These are phyloP conservation scores for Diutina catenulata DNA, from an alignment of 1,139 yeast species.

Conservation along the genomic window DNA sequence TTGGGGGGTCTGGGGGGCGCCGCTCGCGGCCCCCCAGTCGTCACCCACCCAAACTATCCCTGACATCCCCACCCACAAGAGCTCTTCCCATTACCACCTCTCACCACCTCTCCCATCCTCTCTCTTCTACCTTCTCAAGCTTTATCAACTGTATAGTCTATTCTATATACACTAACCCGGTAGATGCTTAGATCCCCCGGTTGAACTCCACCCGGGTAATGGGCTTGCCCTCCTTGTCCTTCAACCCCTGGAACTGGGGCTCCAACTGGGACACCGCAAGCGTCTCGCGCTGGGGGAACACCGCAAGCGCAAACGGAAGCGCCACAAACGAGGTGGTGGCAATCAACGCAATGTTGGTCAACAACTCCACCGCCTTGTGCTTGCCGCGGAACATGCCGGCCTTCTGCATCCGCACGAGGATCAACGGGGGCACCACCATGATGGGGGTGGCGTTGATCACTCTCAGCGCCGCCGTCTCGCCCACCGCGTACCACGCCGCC, in stretches of 20 bases:
- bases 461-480: constrained; percentile 91
- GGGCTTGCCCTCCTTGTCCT: constrained; percentile 49
- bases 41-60: too few species aligned
- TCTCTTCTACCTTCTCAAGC: too few species aligned
- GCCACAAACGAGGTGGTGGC: constrained; percentile 77
- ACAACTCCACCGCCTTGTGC: constrained; percentile 50
- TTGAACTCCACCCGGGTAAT: constrained; percentile 66
- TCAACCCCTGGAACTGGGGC: constrained; percentile 44
- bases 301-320: constrained; percentile 88
- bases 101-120: too few species aligned
- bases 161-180: constrained; percentile 2
- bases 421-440: constrained; percentile 89
- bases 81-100: too few species aligned
- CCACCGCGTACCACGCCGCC: constrained; percentile 89
- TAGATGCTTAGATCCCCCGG: constrained; percentile 76
- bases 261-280: constrained; percentile 54
- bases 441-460: constrained; percentile 94
- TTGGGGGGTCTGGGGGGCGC: too few species aligned
- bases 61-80: too few species aligned
- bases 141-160: too few species aligned
- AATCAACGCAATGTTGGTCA: constrained; percentile 73
- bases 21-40: too few species aligned
- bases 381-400: constrained; percentile 51
- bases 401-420: constrained; percentile 66
- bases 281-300: constrained; percentile 79